Evolutionary conservation across 352 stramenopile genomes (phyloP).

Genomic region (Blastocystis sp.): DNA sequence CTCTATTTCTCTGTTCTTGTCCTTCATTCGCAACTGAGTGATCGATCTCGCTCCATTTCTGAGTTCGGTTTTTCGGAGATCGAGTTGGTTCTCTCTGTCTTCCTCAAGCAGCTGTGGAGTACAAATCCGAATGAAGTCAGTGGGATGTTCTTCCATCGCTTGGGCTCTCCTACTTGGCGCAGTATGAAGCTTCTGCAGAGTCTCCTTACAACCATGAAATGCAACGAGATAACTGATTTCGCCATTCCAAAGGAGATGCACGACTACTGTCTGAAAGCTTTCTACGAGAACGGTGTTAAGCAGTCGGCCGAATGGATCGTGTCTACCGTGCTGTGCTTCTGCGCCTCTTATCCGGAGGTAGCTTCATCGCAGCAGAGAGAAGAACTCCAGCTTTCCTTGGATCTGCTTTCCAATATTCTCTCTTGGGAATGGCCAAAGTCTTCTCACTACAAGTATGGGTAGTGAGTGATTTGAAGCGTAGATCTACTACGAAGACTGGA

Average conservation of each 20-base stretch:
- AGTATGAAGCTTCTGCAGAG: slow-evolving; percentile 10
- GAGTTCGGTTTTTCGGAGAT: slow-evolving; percentile 53
- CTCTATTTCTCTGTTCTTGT: not conserved
- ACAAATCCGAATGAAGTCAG: not conserved
- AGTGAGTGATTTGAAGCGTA: not conserved
- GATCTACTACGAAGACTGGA: not conserved
- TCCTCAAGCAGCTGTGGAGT: slow-evolving; percentile 34
- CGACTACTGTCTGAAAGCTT: not conserved
- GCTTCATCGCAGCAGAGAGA: not conserved
- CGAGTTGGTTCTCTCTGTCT: not conserved
- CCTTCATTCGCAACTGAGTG: not conserved
- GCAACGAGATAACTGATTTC: not conserved
- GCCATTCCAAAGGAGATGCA: not conserved
- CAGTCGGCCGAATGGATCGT: slow-evolving; percentile 10
- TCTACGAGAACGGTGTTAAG: not conserved
- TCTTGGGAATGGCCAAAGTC: not conserved
- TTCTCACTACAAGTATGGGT: not conserved
- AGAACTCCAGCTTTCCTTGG: not conserved
- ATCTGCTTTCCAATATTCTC: not conserved
- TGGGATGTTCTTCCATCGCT: not conserved
- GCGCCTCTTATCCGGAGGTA: not conserved
- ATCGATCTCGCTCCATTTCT: not conserved
- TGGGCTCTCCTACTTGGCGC: not conserved
- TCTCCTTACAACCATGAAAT: slow-evolving; percentile 9
- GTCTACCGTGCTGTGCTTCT: not conserved